These are phyloP conservation scores for Dendrobium officinale DNA, from an alignment of 106 monocot genomes.

Conservation along the genomic window DNA sequence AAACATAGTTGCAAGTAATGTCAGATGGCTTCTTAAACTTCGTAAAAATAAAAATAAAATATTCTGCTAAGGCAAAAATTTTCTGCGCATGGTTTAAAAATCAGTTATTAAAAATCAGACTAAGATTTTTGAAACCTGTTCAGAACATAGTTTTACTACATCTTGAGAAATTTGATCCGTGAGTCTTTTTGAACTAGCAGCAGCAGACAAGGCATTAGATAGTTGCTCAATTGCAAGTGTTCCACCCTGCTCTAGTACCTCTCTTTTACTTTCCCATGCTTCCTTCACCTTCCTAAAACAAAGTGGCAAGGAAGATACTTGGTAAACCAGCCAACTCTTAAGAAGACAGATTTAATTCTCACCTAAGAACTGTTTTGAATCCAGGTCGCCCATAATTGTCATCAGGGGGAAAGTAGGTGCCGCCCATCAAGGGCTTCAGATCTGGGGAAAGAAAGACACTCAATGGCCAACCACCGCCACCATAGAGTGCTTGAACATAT, in stretches of 20 bases:
- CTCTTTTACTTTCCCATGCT: conserved; percentile 78
- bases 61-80: too few relatives aligned
- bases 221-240: conserved; percentile 68
- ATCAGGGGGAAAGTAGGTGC: conserved; percentile 96
- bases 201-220: conserved; percentile 62
- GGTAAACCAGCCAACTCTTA: not conserved
- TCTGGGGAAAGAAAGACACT: conserved; percentile 89
- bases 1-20: not conserved
- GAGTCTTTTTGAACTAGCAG: conserved; percentile 34
- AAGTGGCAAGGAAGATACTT: not conserved
- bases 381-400: conserved; percentile 89
- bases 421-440: conserved; percentile 94
- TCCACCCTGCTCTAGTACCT: conserved; percentile 68
- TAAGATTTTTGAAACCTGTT: conserved; percentile 38
- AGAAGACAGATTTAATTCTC: conserved; percentile 3
- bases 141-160: conserved; percentile 47
- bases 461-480: conserved; percentile 94
- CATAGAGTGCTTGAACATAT: conserved; percentile 84
- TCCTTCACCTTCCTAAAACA: conserved; percentile 77
- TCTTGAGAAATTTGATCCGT: conserved; percentile 36
- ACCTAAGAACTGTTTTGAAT: conserved; percentile 88
- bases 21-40: not conserved
- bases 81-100: not conserved
- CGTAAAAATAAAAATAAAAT: not conserved
- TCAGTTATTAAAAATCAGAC: not conserved